Conservation (phyloP, 2,329 filamentous ascomycete genomes). For the Hymenoscyphus linearis region DNA sequence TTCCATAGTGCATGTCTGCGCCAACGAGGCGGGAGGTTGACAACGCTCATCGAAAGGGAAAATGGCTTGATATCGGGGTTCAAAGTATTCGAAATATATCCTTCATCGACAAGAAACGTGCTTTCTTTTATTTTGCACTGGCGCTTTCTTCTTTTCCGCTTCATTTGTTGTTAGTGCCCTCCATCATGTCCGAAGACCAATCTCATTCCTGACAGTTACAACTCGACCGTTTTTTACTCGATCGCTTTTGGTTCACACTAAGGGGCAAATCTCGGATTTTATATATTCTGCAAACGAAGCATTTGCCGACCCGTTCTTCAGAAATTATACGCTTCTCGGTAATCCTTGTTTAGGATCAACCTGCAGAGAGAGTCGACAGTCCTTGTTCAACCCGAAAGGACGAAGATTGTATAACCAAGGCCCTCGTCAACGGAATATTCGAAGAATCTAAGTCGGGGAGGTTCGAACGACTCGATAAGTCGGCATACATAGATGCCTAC, state of each 20-base stretch:
- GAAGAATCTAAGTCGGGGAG: not conserved
- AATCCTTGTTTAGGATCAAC: not conserved
- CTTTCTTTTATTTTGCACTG: not conserved
- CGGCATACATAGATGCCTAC: not conserved
- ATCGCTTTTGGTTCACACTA: too few species aligned
- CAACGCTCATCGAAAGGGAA: not conserved
- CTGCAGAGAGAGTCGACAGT: too few species aligned
- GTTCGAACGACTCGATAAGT: not conserved
- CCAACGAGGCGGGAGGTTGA: not conserved
- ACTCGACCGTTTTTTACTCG: not conserved
- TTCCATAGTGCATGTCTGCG: not conserved
- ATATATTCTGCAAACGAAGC: not conserved
- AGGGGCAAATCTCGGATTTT: not conserved
- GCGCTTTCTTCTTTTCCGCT: not conserved
- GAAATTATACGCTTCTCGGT: not conserved
- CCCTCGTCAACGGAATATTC: not conserved
- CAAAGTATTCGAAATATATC: not conserved
- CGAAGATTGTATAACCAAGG: not conserved
- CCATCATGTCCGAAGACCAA: not conserved
- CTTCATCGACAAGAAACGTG: not conserved
- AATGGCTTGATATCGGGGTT: not conserved
- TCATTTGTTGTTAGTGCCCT: not conserved
- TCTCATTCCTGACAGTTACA: not conserved
- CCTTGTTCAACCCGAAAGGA: not conserved
- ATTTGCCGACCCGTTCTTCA: not conserved